Conservation (phyloP, 2,329 filamentous ascomycete genomes). For the Xylariaceae sp. region DNA sequence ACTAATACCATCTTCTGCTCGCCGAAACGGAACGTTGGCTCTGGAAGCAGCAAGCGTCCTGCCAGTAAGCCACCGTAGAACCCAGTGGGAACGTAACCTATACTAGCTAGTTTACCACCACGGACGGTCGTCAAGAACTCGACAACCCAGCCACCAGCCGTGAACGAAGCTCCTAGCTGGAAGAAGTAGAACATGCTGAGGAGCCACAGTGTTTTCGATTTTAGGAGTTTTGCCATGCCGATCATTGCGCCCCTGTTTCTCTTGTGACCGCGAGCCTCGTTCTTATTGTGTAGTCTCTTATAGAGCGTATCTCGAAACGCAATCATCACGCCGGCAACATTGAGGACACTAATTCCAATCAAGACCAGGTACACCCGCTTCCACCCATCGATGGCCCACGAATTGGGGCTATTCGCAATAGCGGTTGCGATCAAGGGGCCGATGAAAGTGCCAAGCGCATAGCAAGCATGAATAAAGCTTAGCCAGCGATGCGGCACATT, state of each 20-base stretch:
- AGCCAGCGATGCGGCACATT: conserved; percentile 63
- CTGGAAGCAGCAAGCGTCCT: conserved; percentile 61
- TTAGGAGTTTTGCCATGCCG: conserved; percentile 53
- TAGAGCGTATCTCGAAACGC: conserved; percentile 57
- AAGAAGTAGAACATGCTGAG: conserved; percentile 70
- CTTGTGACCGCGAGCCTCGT: conserved; percentile 21
- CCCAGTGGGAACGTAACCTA: conserved; percentile 66
- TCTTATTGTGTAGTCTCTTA: conserved; percentile 29
- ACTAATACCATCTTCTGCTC: conserved; percentile 62
- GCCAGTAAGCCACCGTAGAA: conserved; percentile 64
- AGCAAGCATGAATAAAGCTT: conserved; percentile 69
- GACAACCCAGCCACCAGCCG: conserved; percentile 67
- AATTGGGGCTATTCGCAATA: conserved; percentile 48
- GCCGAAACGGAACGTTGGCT: conserved; percentile 64
- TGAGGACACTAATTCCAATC: conserved; percentile 57
- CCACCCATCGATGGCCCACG: conserved; percentile 49
- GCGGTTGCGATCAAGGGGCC: conserved; percentile 61
- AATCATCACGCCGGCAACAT: conserved; percentile 52
- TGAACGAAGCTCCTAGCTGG: conserved; percentile 61
- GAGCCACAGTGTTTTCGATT: conserved; percentile 58
- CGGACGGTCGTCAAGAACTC: conserved; percentile 68
- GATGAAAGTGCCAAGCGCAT: conserved; percentile 61
- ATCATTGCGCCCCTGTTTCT: conserved; percentile 45
- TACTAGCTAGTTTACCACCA: conserved; percentile 55
- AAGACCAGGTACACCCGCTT: conserved; percentile 62